Evolutionary conservation across 371 early-diverging fungal genomes (phyloP), one percentile per base, ranked within the genome.

Genomic region (Circinella minor): DNA sequence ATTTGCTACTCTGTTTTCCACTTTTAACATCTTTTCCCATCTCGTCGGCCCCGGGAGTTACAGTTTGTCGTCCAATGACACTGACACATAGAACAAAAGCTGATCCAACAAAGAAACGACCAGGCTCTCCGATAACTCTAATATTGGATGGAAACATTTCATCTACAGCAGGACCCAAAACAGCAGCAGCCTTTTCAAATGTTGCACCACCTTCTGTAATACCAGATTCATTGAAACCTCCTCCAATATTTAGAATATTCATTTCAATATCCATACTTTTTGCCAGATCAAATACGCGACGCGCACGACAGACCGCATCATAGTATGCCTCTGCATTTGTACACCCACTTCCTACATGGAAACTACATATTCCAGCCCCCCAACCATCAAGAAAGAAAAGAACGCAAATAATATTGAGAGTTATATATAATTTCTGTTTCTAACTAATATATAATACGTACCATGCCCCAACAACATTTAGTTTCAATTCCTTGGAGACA

Each of bases 331-430:
- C 74, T 61, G 91, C 95, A 72, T 95, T 95, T 55, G 88, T 89
- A 85, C 98, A 96, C 7, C 98, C 98, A 71, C 92, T 92, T 51
- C 99, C 99, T 47, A 99, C 98, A 74, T 98, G 99, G 86, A 94
- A 93, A 68, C 92, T 84, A 43, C 11, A 43, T 43, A 9, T 43
- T 43, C 9, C 11, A 43, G 43, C 9, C 6, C 43, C 43, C 43
- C 6, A 9, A 9, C 43, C 43, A 43, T 9, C 6, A 3, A 43
- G 6, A 43, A 43, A 43, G 43, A 6, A 43, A 43, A 9, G 43
- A 43, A 43, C 3, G 27, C 43, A 43, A 43, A 43, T 43, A 11
- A 43, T 43, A 27, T 27, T 27, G 27, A 27, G 27, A 27, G 27
- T 55, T 18, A 11, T 48, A 55, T 20, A 36, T 27, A 65, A 62